Evolutionary conservation across 2,329 filamentous ascomycete genomes (phyloP).

Genomic region (Xylaria sp.): DNA sequence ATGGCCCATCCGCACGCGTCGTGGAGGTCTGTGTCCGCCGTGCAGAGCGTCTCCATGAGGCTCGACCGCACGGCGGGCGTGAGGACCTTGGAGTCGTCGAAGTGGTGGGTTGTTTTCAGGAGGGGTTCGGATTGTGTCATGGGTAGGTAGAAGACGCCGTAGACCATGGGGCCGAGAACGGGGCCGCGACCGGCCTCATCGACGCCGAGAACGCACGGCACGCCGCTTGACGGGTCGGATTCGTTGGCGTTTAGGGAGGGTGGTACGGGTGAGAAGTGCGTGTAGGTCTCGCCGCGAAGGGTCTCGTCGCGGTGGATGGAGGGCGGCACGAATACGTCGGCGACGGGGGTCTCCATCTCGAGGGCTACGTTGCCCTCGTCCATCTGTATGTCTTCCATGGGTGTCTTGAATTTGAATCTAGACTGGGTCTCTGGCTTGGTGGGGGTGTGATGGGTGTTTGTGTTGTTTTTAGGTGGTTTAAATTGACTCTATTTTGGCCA

Average conservation of each 20-base stretch:
- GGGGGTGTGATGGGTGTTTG: conserved; percentile 18
- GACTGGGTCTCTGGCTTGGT: background rate
- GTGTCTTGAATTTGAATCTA: background rate
- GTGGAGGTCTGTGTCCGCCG: conserved; percentile 60
- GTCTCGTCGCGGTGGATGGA: conserved; percentile 69
- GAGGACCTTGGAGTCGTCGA: conserved; percentile 95
- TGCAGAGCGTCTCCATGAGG: conserved; percentile 78
- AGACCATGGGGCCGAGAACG: conserved; percentile 85
- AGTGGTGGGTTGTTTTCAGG: conserved; percentile 81
- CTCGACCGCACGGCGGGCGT: conserved; percentile 79
- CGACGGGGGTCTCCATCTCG: conserved; percentile 47
- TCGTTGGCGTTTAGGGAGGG: conserved; percentile 55
- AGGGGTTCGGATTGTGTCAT: conserved; percentile 75
- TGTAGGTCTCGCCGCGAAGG: conserved; percentile 73
- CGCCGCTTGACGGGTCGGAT: conserved; percentile 51
- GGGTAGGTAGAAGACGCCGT: conserved; percentile 80
- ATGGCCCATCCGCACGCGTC: conserved; percentile 80
- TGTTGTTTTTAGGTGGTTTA: background rate
- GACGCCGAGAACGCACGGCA: conserved; percentile 82
- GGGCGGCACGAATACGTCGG: conserved; percentile 70
- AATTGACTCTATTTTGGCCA: background rate
- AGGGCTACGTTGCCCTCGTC: conserved; percentile 48
- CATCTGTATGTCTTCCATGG: conserved; percentile 54
- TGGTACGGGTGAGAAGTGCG: conserved; percentile 76
- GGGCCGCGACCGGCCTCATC: conserved; percentile 95